Conservation (phyloP, 331 rosid genomes). For the Malus hybrid region DNA sequence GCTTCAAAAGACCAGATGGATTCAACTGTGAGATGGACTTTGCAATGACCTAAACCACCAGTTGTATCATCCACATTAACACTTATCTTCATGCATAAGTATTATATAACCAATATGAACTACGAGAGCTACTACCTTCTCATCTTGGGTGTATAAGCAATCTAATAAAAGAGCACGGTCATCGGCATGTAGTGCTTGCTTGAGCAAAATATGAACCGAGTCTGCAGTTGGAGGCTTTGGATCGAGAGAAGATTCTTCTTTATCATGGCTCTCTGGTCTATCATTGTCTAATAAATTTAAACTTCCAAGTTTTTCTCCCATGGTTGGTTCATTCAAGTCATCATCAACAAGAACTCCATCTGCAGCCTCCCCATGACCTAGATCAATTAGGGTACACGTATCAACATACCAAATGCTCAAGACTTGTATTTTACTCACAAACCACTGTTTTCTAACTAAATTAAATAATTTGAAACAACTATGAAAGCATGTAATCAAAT, state of each 20-base stretch:
- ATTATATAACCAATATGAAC: background rate
- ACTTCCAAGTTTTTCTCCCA: slow-evolving; percentile 68
- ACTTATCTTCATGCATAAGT: background rate
- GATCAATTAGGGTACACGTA: slow-evolving; percentile 10
- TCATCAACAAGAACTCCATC: slow-evolving; percentile 39
- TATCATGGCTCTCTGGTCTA: slow-evolving; percentile 18
- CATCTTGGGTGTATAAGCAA: slow-evolving; percentile 71
- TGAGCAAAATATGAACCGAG: slow-evolving; percentile 67
- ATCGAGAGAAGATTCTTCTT: slow-evolving; percentile 29
- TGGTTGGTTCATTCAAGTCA: slow-evolving; percentile 58
- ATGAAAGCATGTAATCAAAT: background rate
- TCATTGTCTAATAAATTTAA: slow-evolving; percentile 40
- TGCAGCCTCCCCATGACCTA: slow-evolving; percentile 39
- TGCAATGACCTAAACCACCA: slow-evolving; percentile 51
- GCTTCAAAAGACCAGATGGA: slow-evolving; percentile 57
- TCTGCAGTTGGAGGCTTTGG: slow-evolving; percentile 71
- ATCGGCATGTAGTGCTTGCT: slow-evolving; percentile 78
- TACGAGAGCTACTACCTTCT: slow-evolving; percentile 34
- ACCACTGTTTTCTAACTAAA: background rate
- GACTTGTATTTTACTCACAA: background rate
- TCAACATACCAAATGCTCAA: background rate
- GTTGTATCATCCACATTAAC: background rate
- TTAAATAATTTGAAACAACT: background rate
- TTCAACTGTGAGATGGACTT: slow-evolving; percentile 61
- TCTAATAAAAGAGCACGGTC: slow-evolving; percentile 61